Conservation (phyloP, 2,329 filamentous ascomycete species). For the Epichloe brachyelytri region DNA sequence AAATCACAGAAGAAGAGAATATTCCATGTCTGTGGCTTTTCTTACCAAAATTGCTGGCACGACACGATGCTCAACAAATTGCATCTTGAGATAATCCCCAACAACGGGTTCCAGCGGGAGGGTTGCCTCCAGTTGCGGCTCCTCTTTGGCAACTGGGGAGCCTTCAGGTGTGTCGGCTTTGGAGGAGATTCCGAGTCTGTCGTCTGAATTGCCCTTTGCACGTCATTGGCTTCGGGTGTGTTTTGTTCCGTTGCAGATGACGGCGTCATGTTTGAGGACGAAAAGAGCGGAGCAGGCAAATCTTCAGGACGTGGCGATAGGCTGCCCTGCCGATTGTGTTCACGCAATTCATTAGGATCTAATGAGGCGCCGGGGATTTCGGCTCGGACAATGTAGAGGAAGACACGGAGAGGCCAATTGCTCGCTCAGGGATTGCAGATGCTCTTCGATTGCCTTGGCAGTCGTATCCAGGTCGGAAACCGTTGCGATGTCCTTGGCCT, state of each 20-base stretch:
- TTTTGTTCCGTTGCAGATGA: neutral
- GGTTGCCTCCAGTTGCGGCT: slow-evolving; percentile 5
- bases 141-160: slow-evolving; percentile 6
- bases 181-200: neutral
- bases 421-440: neutral
- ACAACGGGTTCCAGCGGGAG: slow-evolving; percentile 54
- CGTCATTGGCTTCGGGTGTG: neutral
- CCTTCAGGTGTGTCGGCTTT: neutral
- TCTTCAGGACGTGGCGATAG: slow-evolving; percentile 51
- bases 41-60: slow-evolving; percentile 90
- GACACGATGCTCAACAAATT: slow-evolving; percentile 88
- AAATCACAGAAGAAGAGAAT: neutral
- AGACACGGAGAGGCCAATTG: neutral
- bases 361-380: slow-evolving; percentile 7
- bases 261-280: slow-evolving; percentile 7
- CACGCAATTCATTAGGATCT: slow-evolving; percentile 5
- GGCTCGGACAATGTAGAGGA: slow-evolving; percentile 7
- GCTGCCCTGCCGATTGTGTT: slow-evolving; percentile 11
- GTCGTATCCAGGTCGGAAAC: neutral
- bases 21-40: slow-evolving; percentile 2
- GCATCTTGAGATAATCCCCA: slow-evolving; percentile 87
- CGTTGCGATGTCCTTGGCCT: neutral
- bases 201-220: neutral
- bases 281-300: slow-evolving; percentile 50
- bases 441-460: neutral